These are phyloP conservation scores for Quercus ilex DNA, from an alignment of 306 rosid genomes.

Conservation along the genomic window DNA sequence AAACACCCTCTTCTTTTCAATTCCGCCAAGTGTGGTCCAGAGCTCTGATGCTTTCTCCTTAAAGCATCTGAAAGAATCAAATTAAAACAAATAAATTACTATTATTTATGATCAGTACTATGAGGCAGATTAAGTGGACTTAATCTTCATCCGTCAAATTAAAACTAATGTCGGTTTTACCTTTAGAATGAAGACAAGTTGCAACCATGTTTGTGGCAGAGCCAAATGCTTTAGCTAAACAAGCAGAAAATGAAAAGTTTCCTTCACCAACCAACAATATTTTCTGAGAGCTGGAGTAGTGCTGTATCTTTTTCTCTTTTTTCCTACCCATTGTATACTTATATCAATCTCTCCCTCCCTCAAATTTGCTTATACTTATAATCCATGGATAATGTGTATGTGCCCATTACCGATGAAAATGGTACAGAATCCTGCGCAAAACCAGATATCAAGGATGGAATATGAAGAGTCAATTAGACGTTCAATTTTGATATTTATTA, in stretches of 20 bases:
- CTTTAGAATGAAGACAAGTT: slow-evolving; percentile 22
- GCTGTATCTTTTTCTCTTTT: slow-evolving; percentile 10
- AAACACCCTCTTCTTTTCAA: slow-evolving; percentile 10
- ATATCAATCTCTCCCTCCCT: not conserved
- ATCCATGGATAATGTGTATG: too few species aligned
- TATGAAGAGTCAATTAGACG: too few species aligned
- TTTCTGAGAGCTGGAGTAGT: slow-evolving; percentile 19
- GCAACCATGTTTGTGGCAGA: slow-evolving; percentile 24
- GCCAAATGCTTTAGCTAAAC: slow-evolving; percentile 25
- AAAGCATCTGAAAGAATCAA: not conserved
- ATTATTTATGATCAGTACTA: not conserved
- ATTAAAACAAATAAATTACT: not conserved
- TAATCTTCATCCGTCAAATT: too few species aligned
- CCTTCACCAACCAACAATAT: slow-evolving; percentile 33
- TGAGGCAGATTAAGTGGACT: not conserved
- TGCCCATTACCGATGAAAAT: too few species aligned
- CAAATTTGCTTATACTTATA: too few species aligned
- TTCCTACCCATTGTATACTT: not conserved
- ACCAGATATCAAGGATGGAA: too few species aligned
- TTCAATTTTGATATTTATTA: too few species aligned
- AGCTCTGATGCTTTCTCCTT: not conserved
- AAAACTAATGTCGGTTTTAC: not conserved
- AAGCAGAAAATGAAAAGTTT: slow-evolving; percentile 32
- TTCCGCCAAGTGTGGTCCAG: not conserved
- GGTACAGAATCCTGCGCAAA: too few species aligned